Evolutionary conservation across 495 filamentous ascomycete genomes (phyloP).

Genomic region (Annulohypoxylon maeteangense): DNA sequence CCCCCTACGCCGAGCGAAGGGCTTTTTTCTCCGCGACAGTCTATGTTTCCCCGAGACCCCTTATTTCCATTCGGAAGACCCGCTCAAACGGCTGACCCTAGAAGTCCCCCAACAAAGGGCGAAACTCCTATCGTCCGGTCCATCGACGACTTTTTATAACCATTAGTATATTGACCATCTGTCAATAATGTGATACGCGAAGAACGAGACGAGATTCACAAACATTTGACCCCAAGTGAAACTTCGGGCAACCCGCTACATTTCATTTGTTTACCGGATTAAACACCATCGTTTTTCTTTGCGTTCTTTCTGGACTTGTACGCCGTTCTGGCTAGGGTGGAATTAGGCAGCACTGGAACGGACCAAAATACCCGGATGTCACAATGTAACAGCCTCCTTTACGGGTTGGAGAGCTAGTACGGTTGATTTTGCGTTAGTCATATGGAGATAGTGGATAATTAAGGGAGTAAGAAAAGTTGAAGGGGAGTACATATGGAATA

Average conservation of each 20-base stretch:
- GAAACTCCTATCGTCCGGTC: conserved; percentile 74
- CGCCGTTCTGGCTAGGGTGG: conserved; percentile 26
- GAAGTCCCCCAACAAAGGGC: conserved; percentile 71
- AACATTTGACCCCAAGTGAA: background rate
- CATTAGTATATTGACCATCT: background rate
- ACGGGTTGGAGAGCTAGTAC: conserved; percentile 25
- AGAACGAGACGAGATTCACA: conserved; percentile 26
- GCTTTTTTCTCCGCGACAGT: conserved; percentile 62
- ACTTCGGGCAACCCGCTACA: conserved; percentile 13
- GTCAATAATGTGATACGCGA: conserved; percentile 23
- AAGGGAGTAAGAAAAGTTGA: conserved; percentile 14
- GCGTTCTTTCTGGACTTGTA: conserved; percentile 17
- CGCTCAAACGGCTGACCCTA: conserved; percentile 63
- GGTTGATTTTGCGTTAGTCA: conserved; percentile 30
- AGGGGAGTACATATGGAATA: background rate
- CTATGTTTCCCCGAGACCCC: conserved; percentile 62
- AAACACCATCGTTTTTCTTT: conserved; percentile 35
- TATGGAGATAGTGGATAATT: conserved; percentile 15
- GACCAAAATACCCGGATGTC: conserved; percentile 47
- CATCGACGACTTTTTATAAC: conserved; percentile 67
- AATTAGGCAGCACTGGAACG: conserved; percentile 35
- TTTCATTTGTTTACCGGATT: conserved; percentile 29
- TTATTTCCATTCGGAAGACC: conserved; percentile 59
- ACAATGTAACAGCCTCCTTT: conserved; percentile 28
- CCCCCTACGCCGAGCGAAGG: conserved; percentile 58